phyloP scores from a whole-genome alignment of 768 basidiomycete genomes.

The Pleurotus cornucopiae region DNA sequence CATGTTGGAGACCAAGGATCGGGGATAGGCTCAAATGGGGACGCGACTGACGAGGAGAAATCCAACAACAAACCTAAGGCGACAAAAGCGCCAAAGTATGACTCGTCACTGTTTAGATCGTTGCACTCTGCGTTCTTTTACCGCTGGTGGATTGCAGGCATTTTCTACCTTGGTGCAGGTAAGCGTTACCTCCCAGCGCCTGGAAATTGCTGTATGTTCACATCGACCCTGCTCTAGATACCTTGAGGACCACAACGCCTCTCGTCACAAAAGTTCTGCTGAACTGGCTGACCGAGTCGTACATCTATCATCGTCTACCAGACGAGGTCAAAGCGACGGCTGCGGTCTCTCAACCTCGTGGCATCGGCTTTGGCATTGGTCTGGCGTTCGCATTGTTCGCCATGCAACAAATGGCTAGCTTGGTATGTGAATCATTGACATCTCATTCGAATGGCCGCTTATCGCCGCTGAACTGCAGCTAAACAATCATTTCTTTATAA shows the following conservation, averaged over 20 bases:
- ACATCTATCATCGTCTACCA: constrained; percentile 27
- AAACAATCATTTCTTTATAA: constrained; percentile 28
- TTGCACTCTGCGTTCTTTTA: constrained; percentile 41
- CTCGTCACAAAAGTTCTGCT: constrained; percentile 45
- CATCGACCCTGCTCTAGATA: constrained; percentile 26
- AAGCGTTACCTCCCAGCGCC: constrained; percentile 8
- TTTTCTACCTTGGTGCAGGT: constrained; percentile 44
- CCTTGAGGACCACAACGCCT: constrained; percentile 41
- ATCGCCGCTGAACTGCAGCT: constrained; percentile 9
- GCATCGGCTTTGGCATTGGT: constrained; percentile 51
- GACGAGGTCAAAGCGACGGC: constrained; percentile 23
- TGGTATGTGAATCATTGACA: constrained; percentile 15
- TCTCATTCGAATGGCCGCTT: too few species aligned
- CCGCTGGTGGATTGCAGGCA: constrained; percentile 42
- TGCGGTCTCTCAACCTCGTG: constrained; percentile 28
- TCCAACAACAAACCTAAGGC: neutral
- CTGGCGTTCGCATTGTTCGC: constrained; percentile 43
- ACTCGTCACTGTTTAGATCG: constrained; percentile 47
- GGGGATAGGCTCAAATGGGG: constrained; percentile 1
- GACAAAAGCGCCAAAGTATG: constrained; percentile 25
- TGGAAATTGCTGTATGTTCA: neutral
- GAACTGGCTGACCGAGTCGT: constrained; percentile 42
- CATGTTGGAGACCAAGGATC: neutral
- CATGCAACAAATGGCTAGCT: constrained; percentile 42
- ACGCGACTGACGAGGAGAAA: constrained; percentile 11